Evolutionary conservation across 495 filamentous ascomycete genomes (phyloP).

Genomic region (Saxispiralis lemnorum): DNA sequence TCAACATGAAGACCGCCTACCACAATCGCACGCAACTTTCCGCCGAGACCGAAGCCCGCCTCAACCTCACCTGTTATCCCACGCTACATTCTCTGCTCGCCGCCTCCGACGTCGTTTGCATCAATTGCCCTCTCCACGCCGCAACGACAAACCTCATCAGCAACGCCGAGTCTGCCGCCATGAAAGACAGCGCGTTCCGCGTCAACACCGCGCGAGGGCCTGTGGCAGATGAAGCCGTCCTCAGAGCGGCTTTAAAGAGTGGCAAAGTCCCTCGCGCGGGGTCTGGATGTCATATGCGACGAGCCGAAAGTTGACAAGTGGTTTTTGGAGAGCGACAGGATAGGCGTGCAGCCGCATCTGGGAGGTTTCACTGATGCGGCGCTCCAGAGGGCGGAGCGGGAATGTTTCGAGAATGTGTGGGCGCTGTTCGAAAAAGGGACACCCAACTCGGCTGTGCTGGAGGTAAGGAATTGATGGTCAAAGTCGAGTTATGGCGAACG

Average conservation of each 20-base stretch:
- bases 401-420: conserved; percentile 28
- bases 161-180: conserved; percentile 43
- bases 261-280: conserved; percentile 10
- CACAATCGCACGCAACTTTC: conserved; percentile 46
- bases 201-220: conserved; percentile 73
- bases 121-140: conserved; percentile 54
- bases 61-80: conserved; percentile 45
- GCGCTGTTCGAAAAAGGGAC: conserved; percentile 23
- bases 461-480: background rate
- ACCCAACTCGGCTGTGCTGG: conserved; percentile 24
- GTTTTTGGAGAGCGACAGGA: conserved; percentile 11
- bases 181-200: conserved; percentile 64
- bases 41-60: conserved; percentile 26
- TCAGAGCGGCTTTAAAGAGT: conserved; percentile 8
- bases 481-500: too few species aligned
- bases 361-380: conserved; percentile 25
- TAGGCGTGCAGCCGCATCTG: conserved; percentile 13
- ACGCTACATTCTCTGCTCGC: conserved; percentile 47
- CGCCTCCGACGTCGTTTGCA: conserved; percentile 53
- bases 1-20: conserved; percentile 55
- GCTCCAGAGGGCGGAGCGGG: conserved; percentile 20
- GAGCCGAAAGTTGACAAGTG: conserved; percentile 12
- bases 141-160: conserved; percentile 54
- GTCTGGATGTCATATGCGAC: conserved; percentile 13
- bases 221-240: conserved; percentile 47